These are phyloP conservation scores for Trichoderma reesei DNA, from an alignment of 495 filamentous ascomycete genomes.

Conservation along the genomic window DNA sequence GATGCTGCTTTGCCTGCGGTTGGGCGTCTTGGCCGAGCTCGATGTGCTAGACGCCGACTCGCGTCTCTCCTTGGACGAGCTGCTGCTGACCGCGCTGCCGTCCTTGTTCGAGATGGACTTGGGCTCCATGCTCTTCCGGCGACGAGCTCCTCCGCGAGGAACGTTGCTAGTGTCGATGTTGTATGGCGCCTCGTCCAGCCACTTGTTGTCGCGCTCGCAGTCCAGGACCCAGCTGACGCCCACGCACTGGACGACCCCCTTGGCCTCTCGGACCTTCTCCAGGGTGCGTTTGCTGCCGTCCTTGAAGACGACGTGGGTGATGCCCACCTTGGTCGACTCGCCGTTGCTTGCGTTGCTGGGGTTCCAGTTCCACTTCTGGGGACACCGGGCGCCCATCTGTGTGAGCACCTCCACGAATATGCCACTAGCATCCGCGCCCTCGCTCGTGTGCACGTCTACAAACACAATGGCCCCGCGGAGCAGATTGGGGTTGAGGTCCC, in stretches of 20 bases:
- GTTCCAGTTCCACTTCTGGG: slow-evolving; percentile 83
- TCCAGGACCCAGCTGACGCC: slow-evolving; percentile 84
- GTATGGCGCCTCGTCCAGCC: slow-evolving; percentile 62
- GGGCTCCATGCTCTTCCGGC: slow-evolving; percentile 89
- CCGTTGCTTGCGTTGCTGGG: slow-evolving; percentile 31
- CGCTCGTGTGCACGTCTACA: slow-evolving; percentile 86
- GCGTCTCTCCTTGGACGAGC: slow-evolving; percentile 15
- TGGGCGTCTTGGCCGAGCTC: slow-evolving; percentile 25
- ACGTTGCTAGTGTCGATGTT: slow-evolving; percentile 59
- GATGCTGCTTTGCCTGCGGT: slow-evolving; percentile 40
- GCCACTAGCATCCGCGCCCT: slow-evolving; percentile 75
- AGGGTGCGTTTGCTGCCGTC: slow-evolving; percentile 80
- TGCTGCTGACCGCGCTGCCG: slow-evolving; percentile 45
- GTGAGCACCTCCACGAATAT: slow-evolving; percentile 75
- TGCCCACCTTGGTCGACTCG: slow-evolving; percentile 52
- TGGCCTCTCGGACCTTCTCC: slow-evolving; percentile 70
- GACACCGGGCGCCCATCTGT: slow-evolving; percentile 77
- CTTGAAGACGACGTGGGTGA: slow-evolving; percentile 94
- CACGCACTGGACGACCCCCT: slow-evolving; percentile 71
- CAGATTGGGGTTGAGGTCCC: slow-evolving; percentile 38
- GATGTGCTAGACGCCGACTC: slow-evolving; percentile 31
- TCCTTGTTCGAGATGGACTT: slow-evolving; percentile 64
- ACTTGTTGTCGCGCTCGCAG: slow-evolving; percentile 71
- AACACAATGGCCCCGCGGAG: slow-evolving; percentile 72
- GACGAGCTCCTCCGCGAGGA: slow-evolving; percentile 65